phyloP scores from a whole-genome alignment of 2,329 filamentous ascomycete species.

The Cryphonectria carpinicola region DNA sequence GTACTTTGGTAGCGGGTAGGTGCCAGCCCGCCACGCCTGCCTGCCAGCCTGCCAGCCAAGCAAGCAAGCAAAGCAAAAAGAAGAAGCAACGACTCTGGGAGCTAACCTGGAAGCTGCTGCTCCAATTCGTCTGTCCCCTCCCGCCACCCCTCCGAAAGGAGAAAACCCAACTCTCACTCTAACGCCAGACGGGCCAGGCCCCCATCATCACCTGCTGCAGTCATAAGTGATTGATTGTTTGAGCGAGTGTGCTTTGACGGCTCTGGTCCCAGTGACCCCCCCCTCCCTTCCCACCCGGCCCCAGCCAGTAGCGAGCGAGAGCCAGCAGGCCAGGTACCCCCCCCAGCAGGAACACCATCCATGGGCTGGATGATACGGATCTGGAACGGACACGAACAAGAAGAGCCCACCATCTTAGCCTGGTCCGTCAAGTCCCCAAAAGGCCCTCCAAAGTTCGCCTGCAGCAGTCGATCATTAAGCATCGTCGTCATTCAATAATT shows the following conservation, averaged over 20 bases:
- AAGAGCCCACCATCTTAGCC: neutral
- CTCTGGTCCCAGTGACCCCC: neutral
- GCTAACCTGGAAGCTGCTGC: neutral
- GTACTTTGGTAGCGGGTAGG: neutral
- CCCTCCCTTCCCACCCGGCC: neutral
- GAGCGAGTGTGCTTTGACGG: neutral
- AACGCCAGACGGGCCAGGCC: neutral
- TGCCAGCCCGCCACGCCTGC: neutral
- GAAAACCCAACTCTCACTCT: neutral
- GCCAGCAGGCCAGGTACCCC: neutral
- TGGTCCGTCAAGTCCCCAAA: neutral
- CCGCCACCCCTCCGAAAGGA: neutral
- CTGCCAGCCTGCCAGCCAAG: too few species aligned
- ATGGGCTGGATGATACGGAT: slow-evolving; percentile 7
- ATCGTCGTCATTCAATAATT: too few species aligned
- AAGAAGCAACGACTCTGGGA: neutral
- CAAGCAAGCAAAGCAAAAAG: neutral
- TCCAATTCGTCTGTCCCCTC: neutral
- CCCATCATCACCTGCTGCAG: neutral
- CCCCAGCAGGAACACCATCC: slow-evolving; percentile 8
- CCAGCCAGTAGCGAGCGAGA: neutral
- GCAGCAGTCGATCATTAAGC: neutral
- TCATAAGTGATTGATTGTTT: neutral
- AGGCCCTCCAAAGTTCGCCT: neutral
- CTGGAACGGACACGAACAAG: slow-evolving; percentile 6